Conservation (phyloP, 1,284 basidiomycete species). For the Apiotrichum gracile region DNA sequence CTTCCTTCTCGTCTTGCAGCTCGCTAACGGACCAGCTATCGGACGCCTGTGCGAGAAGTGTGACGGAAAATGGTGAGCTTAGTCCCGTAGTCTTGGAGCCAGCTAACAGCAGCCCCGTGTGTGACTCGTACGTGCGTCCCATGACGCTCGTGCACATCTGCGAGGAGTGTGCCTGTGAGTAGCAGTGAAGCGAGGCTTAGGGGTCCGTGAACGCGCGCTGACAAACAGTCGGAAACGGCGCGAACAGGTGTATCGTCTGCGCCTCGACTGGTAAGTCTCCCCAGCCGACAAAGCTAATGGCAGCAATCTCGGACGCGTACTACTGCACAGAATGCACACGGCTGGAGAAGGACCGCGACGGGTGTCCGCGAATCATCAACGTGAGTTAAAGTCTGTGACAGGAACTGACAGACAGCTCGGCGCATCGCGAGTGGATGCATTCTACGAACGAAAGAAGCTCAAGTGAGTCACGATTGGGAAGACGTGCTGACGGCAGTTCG, state of each 20-base stretch:
- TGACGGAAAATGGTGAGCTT: constrained; percentile 93
- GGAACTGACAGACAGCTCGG: constrained; percentile 29
- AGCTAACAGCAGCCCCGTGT: constrained; percentile 68
- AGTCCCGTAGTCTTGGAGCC: not conserved
- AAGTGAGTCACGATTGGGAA: constrained; percentile 20
- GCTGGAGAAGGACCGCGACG: constrained; percentile 94
- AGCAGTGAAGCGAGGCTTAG: constrained; percentile 6
- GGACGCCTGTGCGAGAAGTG: constrained; percentile 98
- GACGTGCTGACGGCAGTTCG: constrained; percentile 9
- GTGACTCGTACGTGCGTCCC: constrained; percentile 97
- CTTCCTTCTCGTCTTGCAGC: too few species aligned
- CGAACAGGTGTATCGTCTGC: constrained; percentile 95
- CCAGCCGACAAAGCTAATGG: not conserved
- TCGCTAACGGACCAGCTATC: constrained; percentile 61
- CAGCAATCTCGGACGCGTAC: constrained; percentile 94
- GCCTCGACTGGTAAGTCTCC: constrained; percentile 70
- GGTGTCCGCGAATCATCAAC: constrained; percentile 98
- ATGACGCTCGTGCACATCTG: constrained; percentile 97
- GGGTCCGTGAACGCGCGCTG: not conserved
- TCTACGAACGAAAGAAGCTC: constrained; percentile 44
- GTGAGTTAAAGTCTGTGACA: constrained; percentile 17
- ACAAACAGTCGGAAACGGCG: constrained; percentile 72
- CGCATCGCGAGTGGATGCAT: constrained; percentile 44
- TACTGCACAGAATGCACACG: constrained; percentile 95
- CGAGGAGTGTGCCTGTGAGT: constrained; percentile 87